Conservation (phyloP, 805 yeast species). For the Metschnikowia matae region DNA sequence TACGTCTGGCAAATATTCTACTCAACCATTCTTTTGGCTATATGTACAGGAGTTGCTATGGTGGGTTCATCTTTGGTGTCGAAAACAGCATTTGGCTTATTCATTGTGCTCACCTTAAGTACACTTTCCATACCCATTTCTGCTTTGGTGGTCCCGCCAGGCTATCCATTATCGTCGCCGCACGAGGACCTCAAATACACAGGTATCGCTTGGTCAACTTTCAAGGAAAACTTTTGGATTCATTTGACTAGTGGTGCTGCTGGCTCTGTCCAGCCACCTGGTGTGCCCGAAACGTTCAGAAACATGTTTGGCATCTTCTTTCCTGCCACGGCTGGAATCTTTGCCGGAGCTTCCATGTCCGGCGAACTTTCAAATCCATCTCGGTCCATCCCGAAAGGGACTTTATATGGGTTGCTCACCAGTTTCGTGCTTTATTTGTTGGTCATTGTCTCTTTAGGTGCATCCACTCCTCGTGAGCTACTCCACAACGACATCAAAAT, state of each 20-base stretch:
- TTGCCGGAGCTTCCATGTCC: constrained; percentile 99
- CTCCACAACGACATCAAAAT: constrained; percentile 78
- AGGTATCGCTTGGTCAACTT: constrained; percentile 70
- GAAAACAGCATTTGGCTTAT: constrained; percentile 72
- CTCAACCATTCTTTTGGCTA: constrained; percentile 62
- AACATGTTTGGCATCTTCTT: constrained; percentile 92
- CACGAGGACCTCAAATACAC: constrained; percentile 49
- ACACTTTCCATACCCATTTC: constrained; percentile 83
- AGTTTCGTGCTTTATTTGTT: constrained; percentile 73
- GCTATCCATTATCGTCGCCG: constrained; percentile 47
- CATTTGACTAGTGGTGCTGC: constrained; percentile 87
- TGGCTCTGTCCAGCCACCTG: constrained; percentile 62
- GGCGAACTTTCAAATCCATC: constrained; percentile 89
- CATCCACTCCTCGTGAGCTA: constrained; percentile 74
- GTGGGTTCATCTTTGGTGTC: constrained; percentile 82
- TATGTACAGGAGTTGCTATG: constrained; percentile 72
- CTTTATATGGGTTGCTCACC: constrained; percentile 72
- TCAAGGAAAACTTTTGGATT: constrained; percentile 67
- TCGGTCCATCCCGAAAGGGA: constrained; percentile 88
- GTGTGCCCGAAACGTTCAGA: constrained; percentile 63
- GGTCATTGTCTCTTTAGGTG: constrained; percentile 81
- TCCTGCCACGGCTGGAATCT: constrained; percentile 97
- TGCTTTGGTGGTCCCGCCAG: constrained; percentile 57
- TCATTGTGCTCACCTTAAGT: constrained; percentile 61
- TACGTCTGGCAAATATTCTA: constrained; percentile 66